Conservation (phyloP, 208 protist species). For the Trypanosoma avium region DNA sequence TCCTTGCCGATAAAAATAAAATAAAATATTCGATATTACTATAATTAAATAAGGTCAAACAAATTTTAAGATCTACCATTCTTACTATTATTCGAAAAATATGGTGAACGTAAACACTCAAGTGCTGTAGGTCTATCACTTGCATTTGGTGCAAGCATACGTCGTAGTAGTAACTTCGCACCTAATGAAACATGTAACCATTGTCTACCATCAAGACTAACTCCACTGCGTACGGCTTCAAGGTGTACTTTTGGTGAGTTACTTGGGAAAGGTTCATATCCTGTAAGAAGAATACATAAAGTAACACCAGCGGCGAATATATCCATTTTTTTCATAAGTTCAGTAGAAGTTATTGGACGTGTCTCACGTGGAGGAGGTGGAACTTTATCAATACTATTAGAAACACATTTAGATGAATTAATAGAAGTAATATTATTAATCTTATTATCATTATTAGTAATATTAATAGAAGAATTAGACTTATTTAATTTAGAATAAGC, state of each 20-base stretch:
- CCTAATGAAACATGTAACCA: conserved; percentile 50
- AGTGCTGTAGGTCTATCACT: conserved; percentile 40
- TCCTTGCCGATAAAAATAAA: too few relatives aligned
- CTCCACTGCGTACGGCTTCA: conserved; percentile 36
- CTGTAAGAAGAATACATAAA: conserved; percentile 55
- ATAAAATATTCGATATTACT: too few relatives aligned
- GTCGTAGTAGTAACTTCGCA: conserved; percentile 40
- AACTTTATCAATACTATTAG: background rate
- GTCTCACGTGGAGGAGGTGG: conserved; percentile 13
- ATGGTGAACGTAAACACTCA: conserved; percentile 47
- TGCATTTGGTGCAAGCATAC: conserved; percentile 40
- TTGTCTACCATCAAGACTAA: conserved; percentile 41
- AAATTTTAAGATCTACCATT: conserved; percentile 1
- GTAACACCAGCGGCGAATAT: conserved; percentile 65
- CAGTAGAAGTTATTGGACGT: conserved; percentile 32
- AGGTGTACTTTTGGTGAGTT: conserved; percentile 40
- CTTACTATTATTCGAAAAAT: conserved; percentile 34
- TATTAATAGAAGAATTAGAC: conserved; percentile 1
- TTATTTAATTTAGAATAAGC: conserved; percentile 40
- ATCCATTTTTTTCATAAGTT: conserved; percentile 56
- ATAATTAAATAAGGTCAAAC: too few relatives aligned
- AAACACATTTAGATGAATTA: too few relatives aligned
- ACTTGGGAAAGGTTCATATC: conserved; percentile 55
- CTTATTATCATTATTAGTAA: too few relatives aligned
- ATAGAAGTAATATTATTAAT: too few relatives aligned